Conservation (phyloP, 2,329 filamentous ascomycete species). For the Aspergillus aculeatus region DNA sequence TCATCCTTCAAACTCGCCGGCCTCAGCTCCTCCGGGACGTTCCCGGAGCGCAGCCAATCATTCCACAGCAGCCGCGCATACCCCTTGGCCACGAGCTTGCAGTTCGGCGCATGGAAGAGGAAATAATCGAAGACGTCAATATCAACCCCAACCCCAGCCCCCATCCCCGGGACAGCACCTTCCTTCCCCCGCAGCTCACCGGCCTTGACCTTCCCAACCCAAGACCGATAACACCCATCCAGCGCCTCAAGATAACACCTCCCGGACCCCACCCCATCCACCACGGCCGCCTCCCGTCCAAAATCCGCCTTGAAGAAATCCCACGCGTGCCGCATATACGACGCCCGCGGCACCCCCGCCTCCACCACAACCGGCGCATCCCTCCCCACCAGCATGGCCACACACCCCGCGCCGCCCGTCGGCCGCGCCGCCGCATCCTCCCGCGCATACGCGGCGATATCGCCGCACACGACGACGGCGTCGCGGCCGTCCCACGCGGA, state of each 20-base stretch:
- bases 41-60: constrained; percentile 72
- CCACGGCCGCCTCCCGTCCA: constrained; percentile 81
- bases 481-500: constrained; percentile 83
- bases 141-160: constrained; percentile 34
- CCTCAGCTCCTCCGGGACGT: constrained; percentile 72
- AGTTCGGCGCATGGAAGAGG: constrained; percentile 79
- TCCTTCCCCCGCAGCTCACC: too few relatives aligned
- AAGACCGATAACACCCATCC: constrained; percentile 64
- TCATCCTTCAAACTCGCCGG: constrained; percentile 68
- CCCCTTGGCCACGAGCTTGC: constrained; percentile 86
- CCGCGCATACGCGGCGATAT: constrained; percentile 73
- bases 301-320: constrained; percentile 90
- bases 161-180: too few relatives aligned
- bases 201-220: not conserved
- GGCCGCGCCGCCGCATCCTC: constrained; percentile 76
- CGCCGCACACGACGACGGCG: constrained; percentile 74
- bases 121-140: constrained; percentile 83
- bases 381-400: constrained; percentile 76
- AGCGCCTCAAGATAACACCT: constrained; percentile 79
- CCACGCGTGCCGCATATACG: constrained; percentile 78
- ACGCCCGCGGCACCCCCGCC: constrained; percentile 70
- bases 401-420: constrained; percentile 75
- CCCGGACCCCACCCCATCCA: constrained; percentile 79
- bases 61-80: constrained; percentile 83
- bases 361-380: constrained; percentile 74